A percentile compares a stretch with the other conserved stretches of the same genome.
Conservation (phyloP, 495 filamentous ascomycete genomes). For the Neurospora sp. region DNA sequence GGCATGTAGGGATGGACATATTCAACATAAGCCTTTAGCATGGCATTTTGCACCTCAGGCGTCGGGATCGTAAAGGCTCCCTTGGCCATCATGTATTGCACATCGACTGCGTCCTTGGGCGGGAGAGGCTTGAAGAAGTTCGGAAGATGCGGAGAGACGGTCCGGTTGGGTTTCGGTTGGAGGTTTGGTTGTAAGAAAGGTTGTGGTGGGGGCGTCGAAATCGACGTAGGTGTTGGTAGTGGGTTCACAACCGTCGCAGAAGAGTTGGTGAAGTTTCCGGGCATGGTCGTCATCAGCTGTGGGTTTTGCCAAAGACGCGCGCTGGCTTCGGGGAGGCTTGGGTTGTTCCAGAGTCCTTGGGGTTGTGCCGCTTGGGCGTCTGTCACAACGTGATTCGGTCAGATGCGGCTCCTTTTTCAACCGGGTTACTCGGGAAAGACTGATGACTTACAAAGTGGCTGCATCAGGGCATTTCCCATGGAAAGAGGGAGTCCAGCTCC, state of each 20-base stretch:
- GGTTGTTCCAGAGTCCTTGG: not conserved
- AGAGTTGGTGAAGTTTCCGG: conserved; percentile 9
- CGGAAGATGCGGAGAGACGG: conserved; percentile 37
- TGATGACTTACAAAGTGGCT: not conserved
- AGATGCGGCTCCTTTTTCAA: not conserved
- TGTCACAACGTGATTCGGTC: not conserved
- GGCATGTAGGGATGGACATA: conserved; percentile 88
- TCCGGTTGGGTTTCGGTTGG: conserved; percentile 11
- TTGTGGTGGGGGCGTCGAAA: not conserved
- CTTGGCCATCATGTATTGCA: conserved; percentile 63
- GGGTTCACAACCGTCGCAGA: conserved; percentile 11
- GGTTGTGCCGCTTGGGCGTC: not conserved
- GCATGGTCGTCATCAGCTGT: not conserved
- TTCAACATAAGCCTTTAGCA: conserved; percentile 66
- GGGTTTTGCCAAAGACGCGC: not conserved
- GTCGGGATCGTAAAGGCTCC: conserved; percentile 65
- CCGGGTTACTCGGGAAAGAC: not conserved
- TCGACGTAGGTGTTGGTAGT: not conserved
- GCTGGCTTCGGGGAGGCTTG: not conserved
- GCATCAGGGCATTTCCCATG: not conserved
- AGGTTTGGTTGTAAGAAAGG: not conserved
- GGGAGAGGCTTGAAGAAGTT: conserved; percentile 66
- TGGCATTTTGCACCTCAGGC: conserved; percentile 55
- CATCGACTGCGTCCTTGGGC: conserved; percentile 53
- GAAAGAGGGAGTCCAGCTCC: not conserved